These are phyloP conservation scores for Lavandula angustifolia DNA, from an alignment of 257 asterid genomes.

Conservation along the genomic window DNA sequence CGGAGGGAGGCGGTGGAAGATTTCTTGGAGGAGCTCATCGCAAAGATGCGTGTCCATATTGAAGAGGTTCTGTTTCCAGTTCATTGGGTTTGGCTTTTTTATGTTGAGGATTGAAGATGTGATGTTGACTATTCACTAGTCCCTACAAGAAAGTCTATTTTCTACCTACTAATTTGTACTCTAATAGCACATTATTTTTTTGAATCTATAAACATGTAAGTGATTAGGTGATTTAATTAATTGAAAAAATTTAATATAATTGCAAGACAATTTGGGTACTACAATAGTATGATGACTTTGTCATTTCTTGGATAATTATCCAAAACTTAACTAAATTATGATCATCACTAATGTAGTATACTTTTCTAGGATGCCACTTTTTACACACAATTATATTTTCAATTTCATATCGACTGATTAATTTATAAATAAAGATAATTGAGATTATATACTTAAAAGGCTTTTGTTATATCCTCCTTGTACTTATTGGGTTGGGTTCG, in stretches of 20 bases:
- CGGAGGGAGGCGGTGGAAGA: constrained; percentile 79
- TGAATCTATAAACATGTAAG: not conserved
- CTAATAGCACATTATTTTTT: not conserved
- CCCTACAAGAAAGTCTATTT: not conserved
- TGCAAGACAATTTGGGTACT: not conserved
- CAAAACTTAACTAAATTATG: too few species aligned
- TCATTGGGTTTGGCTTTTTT: not conserved
- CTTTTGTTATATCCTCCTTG: too few species aligned
- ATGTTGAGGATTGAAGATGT: not conserved
- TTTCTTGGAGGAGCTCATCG: constrained; percentile 81
- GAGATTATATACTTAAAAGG: too few species aligned
- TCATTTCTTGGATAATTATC: too few species aligned
- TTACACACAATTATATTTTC: too few species aligned
- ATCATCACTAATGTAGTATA: too few species aligned
- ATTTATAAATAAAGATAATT: too few species aligned
- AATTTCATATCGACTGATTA: too few species aligned
- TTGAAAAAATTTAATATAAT: not conserved
- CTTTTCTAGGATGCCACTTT: too few species aligned
- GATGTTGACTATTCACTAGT: constrained; percentile 3
- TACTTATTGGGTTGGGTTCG: too few species aligned
- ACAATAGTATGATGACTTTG: too few species aligned
- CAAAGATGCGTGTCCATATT: constrained; percentile 69
- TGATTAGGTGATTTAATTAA: not conserved
- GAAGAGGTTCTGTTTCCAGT: not conserved
- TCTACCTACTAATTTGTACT: constrained; percentile 5